Base-by-base conservation (phyloP, 148 eudicot species). In the Amaranthus palmeri region DNA sequence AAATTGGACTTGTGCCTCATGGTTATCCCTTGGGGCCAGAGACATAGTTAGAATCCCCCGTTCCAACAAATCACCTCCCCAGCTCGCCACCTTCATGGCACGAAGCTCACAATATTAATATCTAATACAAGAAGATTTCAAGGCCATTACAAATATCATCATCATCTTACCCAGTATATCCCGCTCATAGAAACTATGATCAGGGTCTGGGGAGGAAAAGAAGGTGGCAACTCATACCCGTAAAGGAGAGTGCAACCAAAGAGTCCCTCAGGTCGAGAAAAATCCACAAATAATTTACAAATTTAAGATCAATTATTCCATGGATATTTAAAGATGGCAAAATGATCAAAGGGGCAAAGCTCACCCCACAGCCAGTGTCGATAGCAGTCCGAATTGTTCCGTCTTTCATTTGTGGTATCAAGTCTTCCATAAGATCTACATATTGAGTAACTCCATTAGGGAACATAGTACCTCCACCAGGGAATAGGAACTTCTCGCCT, bases 401-500 rank as follows among this genome's bases (percentile, higher is more conserved):
- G n/a, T 90, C 96, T 77, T 86, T 86, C 92, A 95, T 86, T 74
- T 80, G 87, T 6, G 97, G 99, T 69, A 95, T 89, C 61, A 95
- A 76, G 76, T 89, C 83, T 53, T 78, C 84, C 96, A 91, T 95
- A 55, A 86, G 77, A 87, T 95, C 96, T 8, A 92, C 91, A 51
- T 95, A 95, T 15, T 74, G 79, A 70, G 86, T 68, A 56, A 92
- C 99, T 57, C 99, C 99, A 54, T 81, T 77, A 0, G 97, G 97
- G 74, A 95, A 95, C 99, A 95, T 95, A n/a, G 99, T 95, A 52
- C 99, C 99, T 17, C 99, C 99, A 76, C 99, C 99, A 4, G 99
- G 99, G 83, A 95, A 95, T 50, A 75, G 65, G 74, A 95, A 95
- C 51, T 95, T 92, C 61, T 95, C 99, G 71, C 99, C 99, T 87